phyloP scores from a whole-genome alignment of 495 filamentous ascomycete species.

The Pyronema omphalodes region DNA sequence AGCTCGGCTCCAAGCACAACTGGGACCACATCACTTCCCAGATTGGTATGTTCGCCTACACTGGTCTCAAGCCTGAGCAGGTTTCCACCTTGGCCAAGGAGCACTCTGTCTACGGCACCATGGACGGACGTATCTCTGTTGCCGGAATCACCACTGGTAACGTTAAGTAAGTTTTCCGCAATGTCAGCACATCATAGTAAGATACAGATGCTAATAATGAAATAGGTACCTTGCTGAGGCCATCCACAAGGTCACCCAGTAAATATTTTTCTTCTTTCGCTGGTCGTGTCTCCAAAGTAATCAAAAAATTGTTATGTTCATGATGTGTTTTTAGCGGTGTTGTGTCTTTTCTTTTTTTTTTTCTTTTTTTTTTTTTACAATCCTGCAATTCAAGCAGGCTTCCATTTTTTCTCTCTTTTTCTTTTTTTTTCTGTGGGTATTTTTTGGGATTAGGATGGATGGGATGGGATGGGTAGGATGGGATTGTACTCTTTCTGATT shows the following conservation, averaged over 20 bases:
- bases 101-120: constrained; percentile 96
- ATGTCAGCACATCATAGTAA: too few species aligned
- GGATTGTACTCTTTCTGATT: too few species aligned
- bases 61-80: constrained; percentile 77
- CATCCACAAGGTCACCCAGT: constrained; percentile 81
- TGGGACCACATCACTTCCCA: constrained; percentile 97
- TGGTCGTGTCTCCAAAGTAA: too few species aligned
- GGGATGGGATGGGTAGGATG: too few species aligned
- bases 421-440: too few species aligned
- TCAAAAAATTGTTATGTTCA: too few species aligned
- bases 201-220: neutral
- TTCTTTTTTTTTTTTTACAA: too few species aligned
- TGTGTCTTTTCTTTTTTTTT: too few species aligned
- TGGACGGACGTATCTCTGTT: constrained; percentile 92
- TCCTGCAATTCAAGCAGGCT: too few species aligned
- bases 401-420: too few species aligned
- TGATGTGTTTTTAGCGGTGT: too few species aligned
- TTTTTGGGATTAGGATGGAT: too few species aligned
- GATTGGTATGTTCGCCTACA: constrained; percentile 99
- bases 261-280: constrained; percentile 16
- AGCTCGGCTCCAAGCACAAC: constrained; percentile 83
- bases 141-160: constrained; percentile 89
- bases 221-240: constrained; percentile 50
- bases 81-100: constrained; percentile 84
- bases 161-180: constrained; percentile 43